Evolutionary conservation across 495 filamentous ascomycete species (phyloP), one percentile per base, ranked within the genome.

Genomic region (Xylaria curta): DNA sequence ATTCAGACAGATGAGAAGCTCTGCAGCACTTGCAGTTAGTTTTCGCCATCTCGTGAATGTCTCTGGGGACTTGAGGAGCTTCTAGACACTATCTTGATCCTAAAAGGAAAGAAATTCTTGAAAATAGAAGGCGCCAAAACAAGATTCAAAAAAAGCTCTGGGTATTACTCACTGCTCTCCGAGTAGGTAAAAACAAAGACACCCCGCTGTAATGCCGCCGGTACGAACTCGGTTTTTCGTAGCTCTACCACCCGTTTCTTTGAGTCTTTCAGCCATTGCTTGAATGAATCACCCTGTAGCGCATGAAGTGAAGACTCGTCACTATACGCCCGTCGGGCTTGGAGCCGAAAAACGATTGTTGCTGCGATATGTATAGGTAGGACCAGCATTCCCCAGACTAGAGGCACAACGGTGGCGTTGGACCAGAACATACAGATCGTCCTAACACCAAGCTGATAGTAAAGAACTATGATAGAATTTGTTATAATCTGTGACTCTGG

Each of bases 391-490:
- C 64, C 73, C 66, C 75, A 76, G 10, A 75, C 31, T 13, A 67
- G 33, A 7, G 69, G 68, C 13, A 36, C 65, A 26, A 72, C 46
- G 10, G 62, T 65, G 10, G 10, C 40, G 15, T 70, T 42, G 4
- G 74, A 33, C 62, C 59, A 72, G 15, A 69, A 56, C 56, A 36
- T 58, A 36, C 66, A 71, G 24, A 70, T 63, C 19, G 74, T 66
- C 51, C 59, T 59, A 4, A 72, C 19, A 3, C 74, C 76, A 3
- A 74, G 58, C 46, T 75, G 24, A 54, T 60, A 74, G 51, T 69
- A 72, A 21, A 72, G 58, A 0, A 49, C 63, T 66, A 38, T 26
- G 3, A 21, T 28, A 8, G 0, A 12, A 9, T 56, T 26, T 56
- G 46, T 51, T 42, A 62, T 7, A 15, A 28, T 8, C 24, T 44